Evolutionary conservation across 202 grass and related monocot genomes (phyloP), one percentile per base, ranked within the genome.

Genomic region (Brachypodium distachyon): DNA sequence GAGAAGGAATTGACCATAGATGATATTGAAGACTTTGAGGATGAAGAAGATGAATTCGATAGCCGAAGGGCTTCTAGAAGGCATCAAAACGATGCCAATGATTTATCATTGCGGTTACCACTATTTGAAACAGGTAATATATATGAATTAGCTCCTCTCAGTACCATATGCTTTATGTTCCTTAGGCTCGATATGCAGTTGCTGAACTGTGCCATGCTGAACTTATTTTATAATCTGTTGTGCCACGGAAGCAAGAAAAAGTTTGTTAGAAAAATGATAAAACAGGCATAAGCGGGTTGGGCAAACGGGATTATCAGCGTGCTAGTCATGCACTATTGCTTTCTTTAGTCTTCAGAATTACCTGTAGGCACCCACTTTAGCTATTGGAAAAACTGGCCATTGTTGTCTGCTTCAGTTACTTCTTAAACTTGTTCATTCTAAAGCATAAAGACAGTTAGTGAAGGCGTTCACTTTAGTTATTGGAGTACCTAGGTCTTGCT

Each of bases 21-120:
- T 92, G 96, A 98, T 76, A 95, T 98, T 74, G 96, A 98, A 77
- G 87, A 95, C 79, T 95, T 98, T 72, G 96, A 98, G 34, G 85
- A 98, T 85, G 96, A 98, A 9, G 93, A 86, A 42, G 86, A 91
- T 63, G 90, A 91, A 89, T 78, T 98, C 11, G 80, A 86, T 86
- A 90, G 77, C 69, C 69, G 85, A 73, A 90, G 85, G 85, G 81
- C 77, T 82, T 85, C 91, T 72, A 90, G 87, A 87, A 83, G 77
- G 69, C 89, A 90, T 69, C 82, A 83, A 81, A 88, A 69, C 67
- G 87, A 90, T 82, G 87, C 77, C 46, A 90, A 69, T 17, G 91
- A 92, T 76, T 36, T 98, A 54, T 92, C 77, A 51, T 80, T 92
- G 67, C 67, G 67, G 14, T 64, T 98, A 44, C 82, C 95, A 40